Evolutionary conservation across 2,329 filamentous ascomycete species (phyloP).

Genomic region (Talaromyces rugulosus): DNA sequence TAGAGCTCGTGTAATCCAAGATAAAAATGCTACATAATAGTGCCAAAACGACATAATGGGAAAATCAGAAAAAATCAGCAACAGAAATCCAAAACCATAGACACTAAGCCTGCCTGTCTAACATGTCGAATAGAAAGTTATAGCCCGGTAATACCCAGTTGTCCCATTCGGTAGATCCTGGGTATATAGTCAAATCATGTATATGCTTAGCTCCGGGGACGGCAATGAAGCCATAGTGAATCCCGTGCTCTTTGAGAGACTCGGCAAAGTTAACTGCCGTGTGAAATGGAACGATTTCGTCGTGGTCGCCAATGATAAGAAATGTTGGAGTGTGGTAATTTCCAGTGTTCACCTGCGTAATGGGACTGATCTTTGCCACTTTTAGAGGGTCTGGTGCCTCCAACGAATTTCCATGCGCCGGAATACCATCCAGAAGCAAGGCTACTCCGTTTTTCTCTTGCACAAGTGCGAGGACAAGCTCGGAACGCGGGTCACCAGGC

Average conservation of each 20-base stretch:
- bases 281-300: conserved; percentile 18
- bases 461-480: conserved; percentile 42
- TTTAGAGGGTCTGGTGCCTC: background rate
- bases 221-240: background rate
- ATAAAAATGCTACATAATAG: background rate
- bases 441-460: conserved; percentile 35
- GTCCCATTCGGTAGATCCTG: background rate
- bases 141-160: background rate
- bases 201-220: background rate
- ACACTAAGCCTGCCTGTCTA: background rate
- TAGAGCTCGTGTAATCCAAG: background rate
- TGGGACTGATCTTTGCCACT: background rate
- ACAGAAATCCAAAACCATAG: background rate
- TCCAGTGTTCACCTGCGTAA: background rate
- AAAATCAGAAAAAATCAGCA: background rate
- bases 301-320: conserved; percentile 16
- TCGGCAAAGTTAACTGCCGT: background rate
- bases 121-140: background rate
- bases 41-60: background rate
- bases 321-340: conserved; percentile 17
- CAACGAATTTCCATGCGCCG: background rate
- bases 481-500: conserved; percentile 29
- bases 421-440: background rate
- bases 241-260: background rate
- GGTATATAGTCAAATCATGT: background rate